Evolutionary conservation across 352 stramenopile species (phyloP).

Genomic region (Phytopythium sindhum): DNA sequence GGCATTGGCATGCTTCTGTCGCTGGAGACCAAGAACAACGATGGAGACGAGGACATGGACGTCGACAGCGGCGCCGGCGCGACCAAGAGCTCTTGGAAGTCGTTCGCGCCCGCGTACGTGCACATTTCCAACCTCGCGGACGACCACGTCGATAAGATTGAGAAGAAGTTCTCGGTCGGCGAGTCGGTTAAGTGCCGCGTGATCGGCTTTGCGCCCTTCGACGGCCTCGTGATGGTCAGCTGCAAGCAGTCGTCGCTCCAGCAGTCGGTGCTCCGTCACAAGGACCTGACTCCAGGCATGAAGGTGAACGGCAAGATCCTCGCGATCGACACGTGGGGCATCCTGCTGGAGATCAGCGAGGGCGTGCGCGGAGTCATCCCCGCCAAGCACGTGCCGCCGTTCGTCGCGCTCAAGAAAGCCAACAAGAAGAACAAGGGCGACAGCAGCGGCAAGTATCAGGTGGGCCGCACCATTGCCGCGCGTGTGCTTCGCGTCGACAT

Average conservation of each 20-base stretch:
- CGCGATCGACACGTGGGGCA: constrained; percentile 76
- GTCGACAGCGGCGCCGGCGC: constrained; percentile 23
- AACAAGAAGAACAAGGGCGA: constrained; percentile 59
- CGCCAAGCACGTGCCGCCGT: constrained; percentile 72
- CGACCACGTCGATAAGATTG: constrained; percentile 81
- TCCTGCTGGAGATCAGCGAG: constrained; percentile 85
- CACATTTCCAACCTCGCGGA: constrained; percentile 88
- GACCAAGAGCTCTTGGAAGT: constrained; percentile 70
- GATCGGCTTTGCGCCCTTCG: constrained; percentile 83
- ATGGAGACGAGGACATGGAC: constrained; percentile 56
- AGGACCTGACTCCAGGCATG: constrained; percentile 68
- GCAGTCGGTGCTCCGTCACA: constrained; percentile 76
- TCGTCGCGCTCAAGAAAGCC: constrained; percentile 63
- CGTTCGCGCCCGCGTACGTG: constrained; percentile 79
- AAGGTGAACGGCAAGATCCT: constrained; percentile 82
- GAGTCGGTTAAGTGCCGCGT: constrained; percentile 67
- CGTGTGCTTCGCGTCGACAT: constrained; percentile 83
- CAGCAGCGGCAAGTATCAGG: constrained; percentile 70
- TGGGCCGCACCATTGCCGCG: constrained; percentile 72
- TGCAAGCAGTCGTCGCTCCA: constrained; percentile 74
- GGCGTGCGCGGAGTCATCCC: constrained; percentile 76
- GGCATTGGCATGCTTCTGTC: constrained; percentile 87
- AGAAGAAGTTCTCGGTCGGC: constrained; percentile 80
- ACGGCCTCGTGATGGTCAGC: constrained; percentile 80
- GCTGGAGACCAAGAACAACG: constrained; percentile 31